phyloP scores from a whole-genome alignment of 2,329 filamentous ascomycete species.

The Pseudogymnoascus verrucosus region DNA sequence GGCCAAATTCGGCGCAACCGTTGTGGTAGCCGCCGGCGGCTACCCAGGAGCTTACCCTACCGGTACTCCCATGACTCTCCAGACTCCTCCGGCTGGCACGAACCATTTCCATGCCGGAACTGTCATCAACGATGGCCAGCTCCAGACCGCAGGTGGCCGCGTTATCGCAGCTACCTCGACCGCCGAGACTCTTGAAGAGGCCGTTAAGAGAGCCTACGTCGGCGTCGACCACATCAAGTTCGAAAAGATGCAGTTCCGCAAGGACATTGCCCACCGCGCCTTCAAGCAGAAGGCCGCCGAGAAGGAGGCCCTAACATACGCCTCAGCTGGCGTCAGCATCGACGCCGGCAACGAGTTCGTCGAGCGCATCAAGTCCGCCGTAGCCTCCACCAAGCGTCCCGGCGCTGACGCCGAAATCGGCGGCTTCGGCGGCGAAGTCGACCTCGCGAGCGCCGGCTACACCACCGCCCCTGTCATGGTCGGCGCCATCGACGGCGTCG shows the following conservation, averaged over 20 bases:
- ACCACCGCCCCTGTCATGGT: constrained; percentile 70
- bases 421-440: constrained; percentile 85
- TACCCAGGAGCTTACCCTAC: constrained; percentile 85
- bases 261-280: constrained; percentile 79
- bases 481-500: constrained; percentile 92
- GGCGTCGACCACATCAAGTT: constrained; percentile 74
- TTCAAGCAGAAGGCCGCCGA: constrained; percentile 38
- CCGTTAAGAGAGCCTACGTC: constrained; percentile 80
- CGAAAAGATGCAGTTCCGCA: constrained; percentile 52
- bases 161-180: constrained; percentile 90
- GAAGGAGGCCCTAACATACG: constrained; percentile 69
- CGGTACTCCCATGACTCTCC: constrained; percentile 54
- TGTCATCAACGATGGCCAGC: constrained; percentile 49
- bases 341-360: constrained; percentile 91
- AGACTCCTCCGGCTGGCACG: constrained; percentile 36
- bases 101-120: constrained; percentile 94
- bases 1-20: constrained; percentile 70
- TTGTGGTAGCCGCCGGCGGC: constrained; percentile 86
- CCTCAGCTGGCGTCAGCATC: constrained; percentile 86
- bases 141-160: constrained; percentile 76
- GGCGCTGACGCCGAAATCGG: constrained; percentile 92
- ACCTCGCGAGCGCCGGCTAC: constrained; percentile 69
- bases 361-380: constrained; percentile 80
- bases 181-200: constrained; percentile 66
- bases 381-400: constrained; percentile 74